These are phyloP conservation scores for Aspergillus luchuensis DNA, from an alignment of 2,329 filamentous ascomycete genomes.

Conservation along the genomic window DNA sequence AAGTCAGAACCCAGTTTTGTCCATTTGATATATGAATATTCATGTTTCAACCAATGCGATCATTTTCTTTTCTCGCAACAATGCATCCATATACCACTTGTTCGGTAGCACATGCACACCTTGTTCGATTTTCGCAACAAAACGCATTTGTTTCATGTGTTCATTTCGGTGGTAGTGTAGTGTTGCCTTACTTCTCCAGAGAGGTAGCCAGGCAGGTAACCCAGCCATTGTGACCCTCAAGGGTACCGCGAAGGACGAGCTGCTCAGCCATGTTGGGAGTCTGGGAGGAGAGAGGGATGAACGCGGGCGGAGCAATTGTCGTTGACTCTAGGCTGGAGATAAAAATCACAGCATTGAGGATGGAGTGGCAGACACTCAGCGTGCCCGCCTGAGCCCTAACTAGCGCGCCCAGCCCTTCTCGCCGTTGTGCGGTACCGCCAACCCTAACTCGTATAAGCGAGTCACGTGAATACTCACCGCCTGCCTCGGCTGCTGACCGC, in stretches of 20 bases:
- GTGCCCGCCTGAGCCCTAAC: conserved; percentile 29
- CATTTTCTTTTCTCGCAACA: conserved; percentile 8
- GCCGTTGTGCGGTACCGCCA: conserved; percentile 27
- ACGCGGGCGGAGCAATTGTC: conserved; percentile 45
- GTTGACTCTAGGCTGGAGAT: conserved; percentile 42
- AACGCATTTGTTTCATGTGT: background rate
- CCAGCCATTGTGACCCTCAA: conserved; percentile 99
- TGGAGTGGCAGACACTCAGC: conserved; percentile 34
- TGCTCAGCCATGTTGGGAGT: conserved; percentile 76
- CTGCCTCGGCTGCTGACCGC: background rate
- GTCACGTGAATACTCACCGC: conserved; percentile 28
- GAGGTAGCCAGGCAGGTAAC: conserved; percentile 98
- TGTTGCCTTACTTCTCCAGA: conserved; percentile 83
- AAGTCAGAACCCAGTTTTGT: conserved; percentile 40
- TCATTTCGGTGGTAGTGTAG: conserved; percentile 7
- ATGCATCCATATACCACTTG: conserved; percentile 2
- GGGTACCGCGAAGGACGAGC: conserved; percentile 93
- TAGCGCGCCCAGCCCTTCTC: conserved; percentile 20
- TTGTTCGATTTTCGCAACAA: conserved; percentile 10
- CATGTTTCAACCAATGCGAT: conserved; percentile 21
- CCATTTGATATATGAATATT: conserved; percentile 14
- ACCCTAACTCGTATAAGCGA: conserved; percentile 37
- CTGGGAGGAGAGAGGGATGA: conserved; percentile 38
- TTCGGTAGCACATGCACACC: conserved; percentile 12
- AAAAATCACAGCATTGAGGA: conserved; percentile 40